Conservation (phyloP, 2,329 filamentous ascomycete genomes). For the Bipolaris cookei region DNA sequence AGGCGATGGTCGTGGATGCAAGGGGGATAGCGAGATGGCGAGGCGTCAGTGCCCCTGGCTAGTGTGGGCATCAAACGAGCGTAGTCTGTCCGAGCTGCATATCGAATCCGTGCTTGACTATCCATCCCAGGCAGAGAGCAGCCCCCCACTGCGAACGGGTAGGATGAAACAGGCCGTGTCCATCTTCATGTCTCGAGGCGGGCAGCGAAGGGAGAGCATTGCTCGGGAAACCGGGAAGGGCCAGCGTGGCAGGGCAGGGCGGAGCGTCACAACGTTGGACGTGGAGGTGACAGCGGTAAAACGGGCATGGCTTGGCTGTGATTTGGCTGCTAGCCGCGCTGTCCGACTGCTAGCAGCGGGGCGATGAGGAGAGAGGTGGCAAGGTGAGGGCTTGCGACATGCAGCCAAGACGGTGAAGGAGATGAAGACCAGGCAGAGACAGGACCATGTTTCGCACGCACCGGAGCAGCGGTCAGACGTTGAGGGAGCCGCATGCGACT, state of each 20-base stretch:
- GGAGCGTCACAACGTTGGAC: neutral
- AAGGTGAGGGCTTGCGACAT: constrained; percentile 28
- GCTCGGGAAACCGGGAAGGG: neutral
- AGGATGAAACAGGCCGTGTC: constrained; percentile 36
- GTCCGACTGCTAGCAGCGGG: constrained; percentile 10
- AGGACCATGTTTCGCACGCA: constrained; percentile 1
- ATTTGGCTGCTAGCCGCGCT: constrained; percentile 22
- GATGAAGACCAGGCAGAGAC: constrained; percentile 12
- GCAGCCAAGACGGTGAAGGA: constrained; percentile 30
- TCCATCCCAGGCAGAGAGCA: constrained; percentile 12
- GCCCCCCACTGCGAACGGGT: constrained; percentile 31
- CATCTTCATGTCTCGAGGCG: constrained; percentile 34
- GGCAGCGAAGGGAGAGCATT: too few relatives aligned
- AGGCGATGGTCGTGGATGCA: constrained; percentile 29
- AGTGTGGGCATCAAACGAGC: constrained; percentile 23
- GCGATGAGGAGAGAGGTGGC: constrained; percentile 21
- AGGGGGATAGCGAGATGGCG: constrained; percentile 30
- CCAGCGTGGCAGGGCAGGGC: neutral
- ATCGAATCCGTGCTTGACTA: constrained; percentile 35
- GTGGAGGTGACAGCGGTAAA: neutral
- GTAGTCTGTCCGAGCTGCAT: constrained; percentile 29
- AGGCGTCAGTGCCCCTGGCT: constrained; percentile 39
- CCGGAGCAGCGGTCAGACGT: constrained; percentile 15
- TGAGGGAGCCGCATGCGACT: constrained; percentile 16
- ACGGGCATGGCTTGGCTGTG: constrained; percentile 1